These are phyloP conservation scores for Cladosporium sp. DNA, from an alignment of 2,329 filamentous ascomycete genomes.

Conservation along the genomic window DNA sequence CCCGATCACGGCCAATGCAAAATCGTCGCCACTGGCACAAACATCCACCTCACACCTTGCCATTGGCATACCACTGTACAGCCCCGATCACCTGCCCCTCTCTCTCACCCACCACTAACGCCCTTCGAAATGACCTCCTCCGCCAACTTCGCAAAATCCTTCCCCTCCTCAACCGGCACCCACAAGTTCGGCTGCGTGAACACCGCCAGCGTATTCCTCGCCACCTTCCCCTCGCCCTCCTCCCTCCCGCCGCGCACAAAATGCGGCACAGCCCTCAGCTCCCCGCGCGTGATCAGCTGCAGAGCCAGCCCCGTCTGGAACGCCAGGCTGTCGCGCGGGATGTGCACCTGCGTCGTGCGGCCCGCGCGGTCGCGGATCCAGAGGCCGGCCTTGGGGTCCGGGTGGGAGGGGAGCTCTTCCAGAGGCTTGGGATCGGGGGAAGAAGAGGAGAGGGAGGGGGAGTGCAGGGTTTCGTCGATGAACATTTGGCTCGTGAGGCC, in stretches of 20 bases:
- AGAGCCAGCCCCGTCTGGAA: slow-evolving; percentile 95
- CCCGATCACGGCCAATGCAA: too few relatives aligned
- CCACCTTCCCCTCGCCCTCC: slow-evolving; percentile 29
- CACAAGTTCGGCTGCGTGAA: slow-evolving; percentile 94
- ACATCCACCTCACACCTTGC: too few relatives aligned
- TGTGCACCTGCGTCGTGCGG: slow-evolving; percentile 80
- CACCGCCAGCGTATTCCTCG: slow-evolving; percentile 79
- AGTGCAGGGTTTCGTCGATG: slow-evolving; percentile 62
- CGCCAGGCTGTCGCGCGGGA: slow-evolving; percentile 83
- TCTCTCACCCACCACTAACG: background rate
- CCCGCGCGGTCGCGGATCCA: slow-evolving; percentile 87
- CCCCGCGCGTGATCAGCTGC: slow-evolving; percentile 82
- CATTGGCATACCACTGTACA: too few relatives aligned
- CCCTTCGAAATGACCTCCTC: slow-evolving; percentile 26
- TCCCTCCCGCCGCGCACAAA: slow-evolving; percentile 69
- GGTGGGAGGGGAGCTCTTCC: slow-evolving; percentile 65
- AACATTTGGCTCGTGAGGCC: slow-evolving; percentile 96
- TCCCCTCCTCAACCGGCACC: slow-evolving; percentile 66
- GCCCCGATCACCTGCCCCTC: too few relatives aligned
- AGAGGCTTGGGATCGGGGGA: slow-evolving; percentile 44
- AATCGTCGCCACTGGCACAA: too few relatives aligned
- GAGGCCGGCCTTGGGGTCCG: slow-evolving; percentile 79
- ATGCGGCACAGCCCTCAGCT: slow-evolving; percentile 91
- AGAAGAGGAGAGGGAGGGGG: slow-evolving; percentile 26
- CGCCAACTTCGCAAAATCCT: slow-evolving; percentile 72